Evolutionary conservation across 2,329 filamentous ascomycete genomes (phyloP).

Genomic region (Neofusicoccum sp.): DNA sequence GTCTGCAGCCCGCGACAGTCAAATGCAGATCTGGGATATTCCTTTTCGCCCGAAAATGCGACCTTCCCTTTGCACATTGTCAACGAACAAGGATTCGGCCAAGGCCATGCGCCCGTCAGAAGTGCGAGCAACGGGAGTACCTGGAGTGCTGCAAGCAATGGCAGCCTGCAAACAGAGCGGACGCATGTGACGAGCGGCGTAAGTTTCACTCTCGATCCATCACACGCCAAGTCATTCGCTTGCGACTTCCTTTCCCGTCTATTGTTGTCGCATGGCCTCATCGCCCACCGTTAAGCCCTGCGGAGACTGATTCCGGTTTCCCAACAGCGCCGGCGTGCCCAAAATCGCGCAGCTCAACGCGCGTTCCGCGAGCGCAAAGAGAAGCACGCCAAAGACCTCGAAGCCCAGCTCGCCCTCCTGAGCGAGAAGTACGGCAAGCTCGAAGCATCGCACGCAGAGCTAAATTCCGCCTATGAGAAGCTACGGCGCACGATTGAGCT

Average conservation of each 20-base stretch:
- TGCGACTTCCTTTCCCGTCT: not conserved
- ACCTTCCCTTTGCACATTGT: slow-evolving; percentile 12
- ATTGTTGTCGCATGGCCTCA: not conserved
- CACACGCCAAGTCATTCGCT: not conserved
- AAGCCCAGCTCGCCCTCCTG: slow-evolving; percentile 54
- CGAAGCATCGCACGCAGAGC: slow-evolving; percentile 51
- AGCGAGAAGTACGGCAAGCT: slow-evolving; percentile 57
- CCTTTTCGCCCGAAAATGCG: not conserved
- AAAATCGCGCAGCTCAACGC: slow-evolving; percentile 61
- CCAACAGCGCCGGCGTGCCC: slow-evolving; percentile 57
- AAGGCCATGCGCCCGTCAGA: slow-evolving; percentile 20
- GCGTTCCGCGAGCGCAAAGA: slow-evolving; percentile 64
- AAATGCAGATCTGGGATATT: slow-evolving; percentile 27
- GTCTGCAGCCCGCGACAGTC: slow-evolving; percentile 34
- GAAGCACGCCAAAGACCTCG: slow-evolving; percentile 63
- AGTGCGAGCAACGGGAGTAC: slow-evolving; percentile 16
- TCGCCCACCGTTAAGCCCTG: not conserved
- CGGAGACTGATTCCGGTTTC: not conserved
- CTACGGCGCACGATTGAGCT: slow-evolving; percentile 25
- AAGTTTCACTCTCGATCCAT: slow-evolving; percentile 22
- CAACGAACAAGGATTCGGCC: not conserved
- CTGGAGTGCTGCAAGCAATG: not conserved
- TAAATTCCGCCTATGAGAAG: slow-evolving; percentile 40
- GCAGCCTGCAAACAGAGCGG: slow-evolving; percentile 25
- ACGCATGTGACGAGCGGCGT: slow-evolving; percentile 41